Percentiles rank a stretch among this genome's conserved stretches.
Evolutionary conservation across 164 flowering plant genomes (phyloP).

Genomic region (Euptelea pleiosperma): DNA sequence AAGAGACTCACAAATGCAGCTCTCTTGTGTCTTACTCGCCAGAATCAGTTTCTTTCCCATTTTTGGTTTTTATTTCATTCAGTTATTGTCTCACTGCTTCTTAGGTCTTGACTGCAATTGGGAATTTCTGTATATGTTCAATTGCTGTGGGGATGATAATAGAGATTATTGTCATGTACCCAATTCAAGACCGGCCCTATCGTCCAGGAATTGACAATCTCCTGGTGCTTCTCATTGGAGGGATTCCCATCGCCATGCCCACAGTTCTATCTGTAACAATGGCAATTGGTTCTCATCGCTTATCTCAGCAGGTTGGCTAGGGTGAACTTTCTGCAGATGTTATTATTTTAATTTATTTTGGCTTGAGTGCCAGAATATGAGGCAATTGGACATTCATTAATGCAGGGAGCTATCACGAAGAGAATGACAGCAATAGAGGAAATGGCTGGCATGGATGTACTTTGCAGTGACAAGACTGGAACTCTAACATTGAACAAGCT

Average conservation of each 20-base stretch:
- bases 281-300: slow-evolving; percentile 86
- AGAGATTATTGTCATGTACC: slow-evolving; percentile 76
- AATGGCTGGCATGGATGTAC: slow-evolving; percentile 98
- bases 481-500: slow-evolving; percentile 83
- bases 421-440: slow-evolving; percentile 98
- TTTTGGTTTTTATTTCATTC: neutral
- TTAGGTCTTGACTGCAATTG: slow-evolving; percentile 83
- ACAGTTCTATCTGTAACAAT: slow-evolving; percentile 85
- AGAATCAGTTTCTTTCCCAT: neutral
- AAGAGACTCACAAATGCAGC: slow-evolving; percentile 8
- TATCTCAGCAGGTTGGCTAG: slow-evolving; percentile 70
- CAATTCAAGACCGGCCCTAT: slow-evolving; percentile 61
- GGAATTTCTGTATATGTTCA: slow-evolving; percentile 85
- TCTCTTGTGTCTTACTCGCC: neutral
- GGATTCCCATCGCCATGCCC: slow-evolving; percentile 96
- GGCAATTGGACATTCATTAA: slow-evolving; percentile 4
- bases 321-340: neutral
- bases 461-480: slow-evolving; percentile 95
- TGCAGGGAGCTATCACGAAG: slow-evolving; percentile 93
- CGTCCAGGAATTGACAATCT: slow-evolving; percentile 82
- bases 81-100: neutral
- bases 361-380: neutral
- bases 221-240: slow-evolving; percentile 84
- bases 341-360: neutral
- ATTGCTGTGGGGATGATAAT: slow-evolving; percentile 80